Evolutionary conservation across 805 yeast species (phyloP).

Genomic region (Ogataea saltuana): DNA sequence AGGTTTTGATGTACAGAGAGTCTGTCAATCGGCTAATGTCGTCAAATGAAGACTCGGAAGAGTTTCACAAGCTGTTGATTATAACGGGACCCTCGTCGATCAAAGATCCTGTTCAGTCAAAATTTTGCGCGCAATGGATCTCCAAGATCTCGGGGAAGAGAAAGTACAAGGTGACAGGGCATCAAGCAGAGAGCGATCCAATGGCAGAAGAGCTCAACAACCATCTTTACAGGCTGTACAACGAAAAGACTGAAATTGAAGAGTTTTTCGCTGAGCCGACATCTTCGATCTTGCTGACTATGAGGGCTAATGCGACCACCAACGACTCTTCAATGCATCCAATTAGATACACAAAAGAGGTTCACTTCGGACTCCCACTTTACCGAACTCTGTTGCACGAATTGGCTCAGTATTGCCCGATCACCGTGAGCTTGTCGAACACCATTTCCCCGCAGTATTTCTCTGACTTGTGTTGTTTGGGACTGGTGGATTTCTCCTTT

Average conservation of each 20-base stretch:
- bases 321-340: conserved; percentile 25
- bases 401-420: conserved; percentile 44
- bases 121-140: conserved; percentile 45
- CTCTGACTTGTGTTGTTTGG: conserved; percentile 47
- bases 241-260: conserved; percentile 10
- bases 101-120: conserved; percentile 35
- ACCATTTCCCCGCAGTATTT: conserved; percentile 53
- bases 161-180: conserved; percentile 8
- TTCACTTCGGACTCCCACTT: conserved; percentile 41
- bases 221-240: conserved; percentile 8
- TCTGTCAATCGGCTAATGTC: conserved; percentile 26
- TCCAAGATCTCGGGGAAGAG: conserved; percentile 28
- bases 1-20: conserved; percentile 36
- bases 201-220: conserved; percentile 7
- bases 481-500: conserved; percentile 44
- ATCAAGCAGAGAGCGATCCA: neutral
- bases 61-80: conserved; percentile 30
- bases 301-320: conserved; percentile 41
- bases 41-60: neutral
- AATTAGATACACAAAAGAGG: conserved; percentile 27
- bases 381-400: conserved; percentile 42
- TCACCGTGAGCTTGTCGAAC: conserved; percentile 48
- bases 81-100: conserved; percentile 43
- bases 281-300: conserved; percentile 32
- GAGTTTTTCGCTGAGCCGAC: conserved; percentile 2